phyloP scores from a whole-genome alignment of 495 filamentous ascomycete species.

The Penicillium arizonense region DNA sequence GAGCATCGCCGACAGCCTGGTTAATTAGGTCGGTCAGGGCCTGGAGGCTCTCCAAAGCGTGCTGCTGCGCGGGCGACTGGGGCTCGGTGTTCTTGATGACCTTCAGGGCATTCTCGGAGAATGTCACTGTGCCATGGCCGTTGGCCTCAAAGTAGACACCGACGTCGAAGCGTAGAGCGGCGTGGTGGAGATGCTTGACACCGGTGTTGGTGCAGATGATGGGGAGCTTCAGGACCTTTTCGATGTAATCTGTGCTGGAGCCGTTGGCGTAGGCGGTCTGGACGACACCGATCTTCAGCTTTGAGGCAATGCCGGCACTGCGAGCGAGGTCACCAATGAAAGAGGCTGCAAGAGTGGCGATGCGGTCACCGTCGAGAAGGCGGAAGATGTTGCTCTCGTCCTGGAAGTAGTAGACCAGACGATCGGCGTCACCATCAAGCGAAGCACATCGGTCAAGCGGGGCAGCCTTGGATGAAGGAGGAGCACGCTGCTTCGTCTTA shows the following conservation, averaged over 20 bases:
- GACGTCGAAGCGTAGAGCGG: constrained; percentile 84
- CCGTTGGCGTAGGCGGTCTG: constrained; percentile 99
- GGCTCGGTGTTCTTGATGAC: constrained; percentile 74
- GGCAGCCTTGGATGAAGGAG: constrained; percentile 74
- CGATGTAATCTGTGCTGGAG: constrained; percentile 87
- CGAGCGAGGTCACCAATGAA: constrained; percentile 90
- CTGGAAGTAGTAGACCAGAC: constrained; percentile 91
- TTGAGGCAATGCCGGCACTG: constrained; percentile 71
- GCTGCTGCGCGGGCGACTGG: constrained; percentile 86
- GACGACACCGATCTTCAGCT: constrained; percentile 86
- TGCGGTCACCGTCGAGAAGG: constrained; percentile 93
- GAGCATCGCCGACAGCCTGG: constrained; percentile 93
- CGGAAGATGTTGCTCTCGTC: constrained; percentile 80
- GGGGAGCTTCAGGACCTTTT: constrained; percentile 81
- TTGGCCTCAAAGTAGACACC: constrained; percentile 99
- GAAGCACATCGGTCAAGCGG: constrained; percentile 83
- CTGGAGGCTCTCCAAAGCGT: constrained; percentile 74
- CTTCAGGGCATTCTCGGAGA: constrained; percentile 77
- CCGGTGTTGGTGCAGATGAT: constrained; percentile 93
- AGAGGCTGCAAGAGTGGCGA: constrained; percentile 88
- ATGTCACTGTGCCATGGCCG: constrained; percentile 94
- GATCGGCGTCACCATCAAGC: constrained; percentile 92
- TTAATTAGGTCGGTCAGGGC: constrained; percentile 90
- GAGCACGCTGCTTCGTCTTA: constrained; percentile 92
- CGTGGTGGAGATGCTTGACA: constrained; percentile 97